Base-by-base conservation (phyloP, 352 stramenopile genomes). In the Globisporangium middletonii region DNA sequence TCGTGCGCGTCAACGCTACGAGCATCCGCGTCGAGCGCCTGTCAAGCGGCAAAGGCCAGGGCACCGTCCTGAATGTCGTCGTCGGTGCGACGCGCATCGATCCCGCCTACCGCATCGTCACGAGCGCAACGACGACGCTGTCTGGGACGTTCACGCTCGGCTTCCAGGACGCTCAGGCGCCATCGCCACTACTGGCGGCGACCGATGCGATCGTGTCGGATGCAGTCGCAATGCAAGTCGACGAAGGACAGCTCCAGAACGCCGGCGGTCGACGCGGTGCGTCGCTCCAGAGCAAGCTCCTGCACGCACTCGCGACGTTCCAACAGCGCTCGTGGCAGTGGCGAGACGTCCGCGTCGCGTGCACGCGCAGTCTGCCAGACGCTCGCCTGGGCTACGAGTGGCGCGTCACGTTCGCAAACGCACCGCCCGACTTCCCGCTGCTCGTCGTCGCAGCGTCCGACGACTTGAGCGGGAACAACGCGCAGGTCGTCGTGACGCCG, bases 241-340 rank as follows among this genome's bases (percentile, higher is more conserved):
- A 79, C 45, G 73, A 83, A 62, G 63, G 57, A 0, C 15, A 63
- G 2, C 11, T 65, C 2, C 44, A 60, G 41, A 65, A 64, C 26
- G 45, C 67, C 12, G 73, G 73, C 15, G 65, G 66, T 4, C 62
- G 73, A 6, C 3, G 27, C 5, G 68, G 63, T 2, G 63, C 63
- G 42, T 83, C 73, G 0, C 43, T 83, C 41, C 52, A 83, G 50
- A 64, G 43, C 16, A 59, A 48, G 33, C 59, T 79, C 23, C 18
- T 13, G 3, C 4, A 13, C 2, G 63, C 57, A 3, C 52, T 79
- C 7, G 4, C 11, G 13, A 27, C 43, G 47, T 26, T 70, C n/a
- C 19, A 8, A 19, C 5, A 35, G 11, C 28, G 38, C 4, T 23
- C 52, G 18, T 13, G 35, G 13, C 55, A 53, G 23, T 64, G 55